Evolutionary conservation across 257 asterid species (phyloP).

Genomic region (Scutellaria baicalensis): DNA sequence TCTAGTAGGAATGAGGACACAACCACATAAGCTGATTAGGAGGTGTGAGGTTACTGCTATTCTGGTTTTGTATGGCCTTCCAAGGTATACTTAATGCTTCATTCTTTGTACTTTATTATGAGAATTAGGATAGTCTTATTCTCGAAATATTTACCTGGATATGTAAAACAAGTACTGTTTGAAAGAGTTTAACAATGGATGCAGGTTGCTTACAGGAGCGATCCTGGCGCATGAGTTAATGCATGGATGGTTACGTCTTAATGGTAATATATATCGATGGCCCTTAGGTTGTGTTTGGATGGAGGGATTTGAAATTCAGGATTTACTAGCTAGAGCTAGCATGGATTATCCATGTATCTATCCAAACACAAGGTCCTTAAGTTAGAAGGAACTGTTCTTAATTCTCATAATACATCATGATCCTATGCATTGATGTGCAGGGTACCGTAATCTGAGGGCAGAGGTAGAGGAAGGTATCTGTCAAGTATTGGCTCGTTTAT

Average conservation of each 20-base stretch:
- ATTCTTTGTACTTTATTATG: neutral
- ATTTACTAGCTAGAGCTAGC: too few species aligned
- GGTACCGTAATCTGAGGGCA: conserved; percentile 58
- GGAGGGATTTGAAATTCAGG: too few species aligned
- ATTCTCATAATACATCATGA: too few species aligned
- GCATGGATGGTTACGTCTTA: conserved; percentile 98
- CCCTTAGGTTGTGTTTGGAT: too few species aligned
- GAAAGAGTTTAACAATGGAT: neutral
- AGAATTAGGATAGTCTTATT: neutral
- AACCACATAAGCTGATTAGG: conserved; percentile 72
- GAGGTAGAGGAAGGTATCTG: conserved; percentile 98
- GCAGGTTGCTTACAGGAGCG: conserved; percentile 92
- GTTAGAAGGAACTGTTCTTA: too few species aligned
- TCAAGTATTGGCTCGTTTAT: conserved; percentile 82
- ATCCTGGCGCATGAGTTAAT: conserved; percentile 97
- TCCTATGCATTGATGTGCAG: conserved; percentile 26
- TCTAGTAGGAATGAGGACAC: conserved; percentile 74
- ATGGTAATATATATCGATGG: conserved; percentile 37
- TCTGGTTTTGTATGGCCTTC: conserved; percentile 89
- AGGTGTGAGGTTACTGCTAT: conserved; percentile 96
- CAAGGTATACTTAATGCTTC: conserved; percentile 45
- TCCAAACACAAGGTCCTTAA: too few species aligned
- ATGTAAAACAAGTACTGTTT: too few species aligned
- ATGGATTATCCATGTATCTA: too few species aligned
- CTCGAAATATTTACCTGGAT: too few species aligned